Percentiles rank a stretch among this genome's conserved stretches.
Conservation (phyloP, 768 basidiomycete genomes). For the Naganishia antarctica region DNA sequence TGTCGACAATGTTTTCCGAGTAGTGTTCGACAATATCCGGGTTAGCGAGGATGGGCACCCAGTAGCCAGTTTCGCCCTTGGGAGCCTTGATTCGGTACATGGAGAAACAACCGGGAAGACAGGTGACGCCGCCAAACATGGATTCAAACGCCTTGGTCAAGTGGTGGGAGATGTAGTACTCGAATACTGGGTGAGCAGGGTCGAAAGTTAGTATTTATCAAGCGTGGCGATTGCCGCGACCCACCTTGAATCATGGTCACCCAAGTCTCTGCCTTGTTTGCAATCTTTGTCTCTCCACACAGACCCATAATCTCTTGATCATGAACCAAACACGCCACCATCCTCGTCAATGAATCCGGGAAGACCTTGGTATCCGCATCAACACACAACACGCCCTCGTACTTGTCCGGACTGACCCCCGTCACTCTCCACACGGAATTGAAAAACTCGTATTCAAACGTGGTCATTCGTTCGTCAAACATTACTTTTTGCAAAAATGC, state of each 20-base stretch:
- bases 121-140: constrained; percentile 98
- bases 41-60: constrained; percentile 97
- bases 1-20: constrained; percentile 98
- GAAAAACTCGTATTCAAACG: constrained; percentile 99
- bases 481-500: constrained; percentile 97
- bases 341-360: constrained; percentile 92
- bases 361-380: constrained; percentile 99
- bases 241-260: constrained; percentile 99
- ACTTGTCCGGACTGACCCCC: constrained; percentile 90
- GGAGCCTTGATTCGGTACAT: constrained; percentile 99
- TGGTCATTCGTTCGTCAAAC: constrained; percentile 99
- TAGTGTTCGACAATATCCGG: constrained; percentile 98
- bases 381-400: constrained; percentile 90
- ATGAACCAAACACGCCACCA: constrained; percentile 94
- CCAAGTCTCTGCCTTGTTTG: constrained; percentile 97
- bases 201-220: too few species aligned
- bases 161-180: constrained; percentile 99
- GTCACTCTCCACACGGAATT: constrained; percentile 94
- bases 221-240: too few species aligned
- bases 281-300: constrained; percentile 99
- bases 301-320: constrained; percentile 98
- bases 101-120: constrained; percentile 97
- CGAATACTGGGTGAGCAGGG: constrained; percentile 91
- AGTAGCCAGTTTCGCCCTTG: constrained; percentile 91
- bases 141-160: constrained; percentile 99